These are phyloP conservation scores for Aspergillus piperis DNA, from an alignment of 2,329 filamentous ascomycete species.

Conservation along the genomic window DNA sequence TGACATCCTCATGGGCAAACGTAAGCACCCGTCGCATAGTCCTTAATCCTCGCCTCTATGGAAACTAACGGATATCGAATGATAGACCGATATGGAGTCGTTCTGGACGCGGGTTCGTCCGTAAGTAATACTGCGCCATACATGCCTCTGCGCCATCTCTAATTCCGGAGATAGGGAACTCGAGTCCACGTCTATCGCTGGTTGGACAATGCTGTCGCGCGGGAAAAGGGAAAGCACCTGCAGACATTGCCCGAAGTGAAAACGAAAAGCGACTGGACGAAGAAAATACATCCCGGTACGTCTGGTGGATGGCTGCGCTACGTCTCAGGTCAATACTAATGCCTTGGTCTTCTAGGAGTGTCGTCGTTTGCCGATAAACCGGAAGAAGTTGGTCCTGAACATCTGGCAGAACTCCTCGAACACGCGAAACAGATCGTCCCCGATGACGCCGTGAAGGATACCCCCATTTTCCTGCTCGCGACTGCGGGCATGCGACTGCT, in stretches of 20 bases:
- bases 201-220: conserved; percentile 72
- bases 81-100: conserved; percentile 77
- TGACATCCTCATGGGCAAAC: conserved; percentile 45
- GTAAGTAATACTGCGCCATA: conserved; percentile 41
- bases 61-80: conserved; percentile 1
- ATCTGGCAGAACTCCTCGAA: conserved; percentile 75
- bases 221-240: conserved; percentile 63
- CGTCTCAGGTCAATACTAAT: conserved; percentile 6
- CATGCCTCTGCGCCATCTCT: not conserved
- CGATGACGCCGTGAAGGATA: conserved; percentile 72
- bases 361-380: conserved; percentile 84
- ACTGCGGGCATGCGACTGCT: conserved; percentile 93
- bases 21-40: conserved; percentile 26
- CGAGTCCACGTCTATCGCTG: conserved; percentile 93
- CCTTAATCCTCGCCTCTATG: not conserved
- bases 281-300: conserved; percentile 86
- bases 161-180: conserved; percentile 62
- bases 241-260: conserved; percentile 74
- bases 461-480: conserved; percentile 91
- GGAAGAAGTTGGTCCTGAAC: conserved; percentile 74
- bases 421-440: conserved; percentile 82
- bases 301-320: not conserved
- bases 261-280: conserved; percentile 83
- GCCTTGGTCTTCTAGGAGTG: conserved; percentile 54
- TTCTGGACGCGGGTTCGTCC: conserved; percentile 96